Percentiles rank a stretch among this genome's conserved stretches.
Evolutionary conservation across 306 rosid genomes (phyloP).

Genomic region (Pueraria montana): DNA sequence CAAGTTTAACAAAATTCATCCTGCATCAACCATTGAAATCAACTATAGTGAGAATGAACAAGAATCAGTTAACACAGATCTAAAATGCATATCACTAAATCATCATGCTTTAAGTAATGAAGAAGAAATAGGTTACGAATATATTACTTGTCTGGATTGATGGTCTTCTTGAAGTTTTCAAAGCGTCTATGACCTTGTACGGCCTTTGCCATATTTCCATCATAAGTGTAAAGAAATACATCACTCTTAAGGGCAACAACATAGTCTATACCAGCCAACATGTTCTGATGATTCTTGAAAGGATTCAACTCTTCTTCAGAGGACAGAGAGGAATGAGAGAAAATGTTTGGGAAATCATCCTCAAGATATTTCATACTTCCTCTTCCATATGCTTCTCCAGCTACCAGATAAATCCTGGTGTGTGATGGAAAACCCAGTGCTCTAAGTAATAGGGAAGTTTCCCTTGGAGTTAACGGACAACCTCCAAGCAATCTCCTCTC

Average conservation of each 20-base stretch:
- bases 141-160: slow-evolving; percentile 93
- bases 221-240: slow-evolving; percentile 86
- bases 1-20: slow-evolving; percentile 86
- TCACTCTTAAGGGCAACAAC: slow-evolving; percentile 93
- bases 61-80: slow-evolving; percentile 26
- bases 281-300: slow-evolving; percentile 90
- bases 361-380: slow-evolving; percentile 90
- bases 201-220: slow-evolving; percentile 99
- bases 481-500: slow-evolving; percentile 97
- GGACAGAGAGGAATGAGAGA: slow-evolving; percentile 85
- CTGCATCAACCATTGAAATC: slow-evolving; percentile 61
- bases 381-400: slow-evolving; percentile 92
- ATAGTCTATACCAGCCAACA: slow-evolving; percentile 98
- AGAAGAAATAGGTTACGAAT: slow-evolving; percentile 36
- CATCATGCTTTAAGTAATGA: slow-evolving; percentile 19
- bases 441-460: slow-evolving; percentile 87
- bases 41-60: background rate
- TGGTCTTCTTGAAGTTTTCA: slow-evolving; percentile 92
- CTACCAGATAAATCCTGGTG: slow-evolving; percentile 89
- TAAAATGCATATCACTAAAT: slow-evolving; percentile 8
- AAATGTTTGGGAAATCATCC: slow-evolving; percentile 84
- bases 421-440: slow-evolving; percentile 85
- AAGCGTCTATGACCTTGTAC: slow-evolving; percentile 98
- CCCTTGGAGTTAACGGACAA: slow-evolving; percentile 95
- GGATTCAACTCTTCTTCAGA: slow-evolving; percentile 78